Conservation (phyloP, 2,329 filamentous ascomycete species). For the Lachnellula willkommii region DNA sequence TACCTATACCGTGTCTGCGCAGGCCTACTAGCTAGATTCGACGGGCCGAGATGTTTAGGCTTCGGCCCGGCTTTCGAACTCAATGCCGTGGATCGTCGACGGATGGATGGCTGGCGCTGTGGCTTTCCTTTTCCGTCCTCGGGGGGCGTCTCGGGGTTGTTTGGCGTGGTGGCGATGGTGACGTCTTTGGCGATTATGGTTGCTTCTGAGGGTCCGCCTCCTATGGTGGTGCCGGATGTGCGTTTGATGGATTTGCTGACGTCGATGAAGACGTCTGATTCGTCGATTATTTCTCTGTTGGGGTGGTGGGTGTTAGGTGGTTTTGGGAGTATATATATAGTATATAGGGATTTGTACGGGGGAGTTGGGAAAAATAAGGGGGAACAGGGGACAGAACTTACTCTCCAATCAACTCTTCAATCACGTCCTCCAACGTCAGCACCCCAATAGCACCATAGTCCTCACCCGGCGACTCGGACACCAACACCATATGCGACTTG, state of each 20-base stretch:
- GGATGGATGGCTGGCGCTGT: not conserved
- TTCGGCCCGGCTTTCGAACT: constrained; percentile 30
- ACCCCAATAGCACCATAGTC: constrained; percentile 76
- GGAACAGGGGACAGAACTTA: too few species aligned
- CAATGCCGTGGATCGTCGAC: not conserved
- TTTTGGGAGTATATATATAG: not conserved
- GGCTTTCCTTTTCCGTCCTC: not conserved
- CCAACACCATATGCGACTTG: constrained; percentile 94
- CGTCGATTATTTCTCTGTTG: constrained; percentile 86
- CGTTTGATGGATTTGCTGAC: constrained; percentile 94
- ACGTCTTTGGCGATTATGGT: not conserved
- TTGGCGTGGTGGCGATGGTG: not conserved
- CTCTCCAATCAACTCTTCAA: constrained; percentile 96
- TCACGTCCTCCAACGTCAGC: constrained; percentile 93
- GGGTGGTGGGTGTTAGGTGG: not conserved
- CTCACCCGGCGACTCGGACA: constrained; percentile 77
- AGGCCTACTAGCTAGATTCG: constrained; percentile 57
- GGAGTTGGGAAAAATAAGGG: too few species aligned
- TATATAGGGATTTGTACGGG: too few species aligned
- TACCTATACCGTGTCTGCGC: constrained; percentile 53
- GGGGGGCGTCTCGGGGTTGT: not conserved
- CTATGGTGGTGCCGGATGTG: not conserved
- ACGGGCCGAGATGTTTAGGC: constrained; percentile 57
- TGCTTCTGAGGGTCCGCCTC: not conserved
- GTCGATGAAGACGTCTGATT: constrained; percentile 92